These are phyloP conservation scores for Ogataea populi-albae DNA, from an alignment of 805 yeast genomes.

Conservation along the genomic window DNA sequence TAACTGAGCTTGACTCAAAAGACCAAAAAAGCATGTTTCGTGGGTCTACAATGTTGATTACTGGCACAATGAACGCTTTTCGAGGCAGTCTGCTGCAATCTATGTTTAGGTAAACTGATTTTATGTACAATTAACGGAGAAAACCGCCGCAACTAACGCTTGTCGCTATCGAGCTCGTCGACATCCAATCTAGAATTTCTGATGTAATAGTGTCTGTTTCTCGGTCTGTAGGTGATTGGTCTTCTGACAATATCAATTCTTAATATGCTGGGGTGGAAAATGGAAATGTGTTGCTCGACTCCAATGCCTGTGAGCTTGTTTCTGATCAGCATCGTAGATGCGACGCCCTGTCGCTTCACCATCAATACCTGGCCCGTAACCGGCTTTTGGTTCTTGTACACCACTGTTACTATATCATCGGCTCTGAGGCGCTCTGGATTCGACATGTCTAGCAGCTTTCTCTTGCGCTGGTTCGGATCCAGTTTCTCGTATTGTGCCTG, in stretches of 20 bases:
- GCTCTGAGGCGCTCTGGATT: constrained; percentile 57
- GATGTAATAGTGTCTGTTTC: constrained; percentile 88
- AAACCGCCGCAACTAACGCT: constrained; percentile 2
- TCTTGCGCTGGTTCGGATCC: constrained; percentile 72
- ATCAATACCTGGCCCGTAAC: constrained; percentile 80
- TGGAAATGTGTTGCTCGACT: constrained; percentile 76
- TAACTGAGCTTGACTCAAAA: too few relatives aligned
- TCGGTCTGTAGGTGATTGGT: constrained; percentile 66
- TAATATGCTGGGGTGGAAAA: constrained; percentile 75
- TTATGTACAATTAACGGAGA: too few relatives aligned
- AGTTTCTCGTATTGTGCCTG: constrained; percentile 52
- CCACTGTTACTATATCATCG: constrained; percentile 79
- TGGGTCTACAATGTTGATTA: too few relatives aligned
- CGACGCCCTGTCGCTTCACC: constrained; percentile 67
- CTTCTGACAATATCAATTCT: constrained; percentile 75
- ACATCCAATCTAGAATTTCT: constrained; percentile 77
- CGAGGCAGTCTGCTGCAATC: too few relatives aligned
- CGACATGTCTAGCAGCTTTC: constrained; percentile 46
- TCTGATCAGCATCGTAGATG: constrained; percentile 76
- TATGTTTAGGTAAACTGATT: too few relatives aligned
- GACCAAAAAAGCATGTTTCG: too few relatives aligned
- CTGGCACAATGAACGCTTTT: too few relatives aligned
- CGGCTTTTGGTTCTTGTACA: constrained; percentile 61
- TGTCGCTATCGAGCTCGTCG: constrained; percentile 55
- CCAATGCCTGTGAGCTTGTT: constrained; percentile 81